Evolutionary conservation across 2,329 filamentous ascomycete species (phyloP), one percentile per base, ranked within the genome.

Genomic region (Ophiostoma australiae): DNA sequence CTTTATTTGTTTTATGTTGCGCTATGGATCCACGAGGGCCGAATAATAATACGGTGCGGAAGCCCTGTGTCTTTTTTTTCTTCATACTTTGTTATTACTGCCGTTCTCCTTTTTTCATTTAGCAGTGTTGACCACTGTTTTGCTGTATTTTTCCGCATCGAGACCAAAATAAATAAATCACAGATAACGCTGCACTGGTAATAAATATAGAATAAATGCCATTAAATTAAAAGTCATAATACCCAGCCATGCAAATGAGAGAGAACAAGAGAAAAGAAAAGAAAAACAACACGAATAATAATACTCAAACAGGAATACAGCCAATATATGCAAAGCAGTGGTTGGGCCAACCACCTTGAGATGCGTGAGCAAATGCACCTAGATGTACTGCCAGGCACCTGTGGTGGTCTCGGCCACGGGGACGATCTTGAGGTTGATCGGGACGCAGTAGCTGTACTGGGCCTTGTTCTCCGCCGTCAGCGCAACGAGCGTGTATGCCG

Each of bases 321-420:
- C 52, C 52, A 58, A 58, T 58, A 58, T 48, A 27, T 27, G 4
- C 20, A 41, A 41, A 39, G 20, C n/a, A 58, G 52, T 58, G 52
- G 23, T 27, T 58, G 23, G 52, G 11, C 23, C n/a, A 58, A 58
- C 52, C 52, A 58, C 52, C 52, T 6, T 20, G 7, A 4, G 17
- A 20, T 15, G 17, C 7, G n/a, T 7, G 7, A 48, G 6, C 44
- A 17, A n/a, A 17, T 48, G 17, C 20, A 35, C 27, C 71, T 72
- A 78, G 2, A 75, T 74, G 70, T 78, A 78, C 75, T 78, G 76
- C 77, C 77, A 78, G 2, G 76, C 77, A n/a, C 74, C 76, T 11
- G 73, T 10, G 4, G 75, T 74, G 31, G 73, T 74, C 10, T 70
- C 52, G 2, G 75, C 74, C 67, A 74, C 61, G 10, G 71, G 69